Evolutionary conservation across 768 basidiomycete species (phyloP), one percentile per base, ranked within the genome.

Genomic region (Sporobolomyces phaffii): DNA sequence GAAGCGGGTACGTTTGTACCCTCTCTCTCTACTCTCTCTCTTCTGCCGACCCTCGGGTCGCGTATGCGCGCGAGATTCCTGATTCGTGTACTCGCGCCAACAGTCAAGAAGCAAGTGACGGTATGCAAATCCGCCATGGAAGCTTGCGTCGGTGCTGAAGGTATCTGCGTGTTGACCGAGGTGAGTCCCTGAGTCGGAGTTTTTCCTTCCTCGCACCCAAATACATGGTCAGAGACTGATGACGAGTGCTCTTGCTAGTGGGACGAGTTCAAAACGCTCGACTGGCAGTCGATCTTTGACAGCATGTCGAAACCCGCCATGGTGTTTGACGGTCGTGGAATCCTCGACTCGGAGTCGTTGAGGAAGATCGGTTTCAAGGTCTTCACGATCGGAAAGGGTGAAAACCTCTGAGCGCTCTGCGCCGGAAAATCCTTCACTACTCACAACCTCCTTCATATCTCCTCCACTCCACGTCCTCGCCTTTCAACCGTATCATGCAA

Each of bases 271-370:
- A 84, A 83, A 75, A 83, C 87, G 43, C 88, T 99, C 71, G 86
- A 93, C 79, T 99, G 96, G 96, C 77, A 84, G 73, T 80, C 80
- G 40, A 88, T 97, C 45, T 96, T 97, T 80, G 78, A 80, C 56
- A 79, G 82, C 75, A 97, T 97, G 91, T 89, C 87, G 75, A 96
- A 98, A 82, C 96, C 96, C n/a, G 94, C 96, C 7, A 98, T 70
- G 60, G 83, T 99, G 70, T 97, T 97, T 75, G 94, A 98, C 76
- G 92, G 92, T 7, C 84, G 92, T 36, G 81, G 96, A 68, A 82
- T 97, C 75, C 82, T 97, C 48, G 89, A 98, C 76, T 85, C 84
- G 14, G 85, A 86, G 56, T 83, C 84, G 77, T 81, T 98, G 69
- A 84, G 83, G 73, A 77, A 84, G 75, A 96, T 97, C 75, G 94